Evolutionary conservation across 169 alveolate genomes (phyloP).

Genomic region (Plasmodium relictum): DNA sequence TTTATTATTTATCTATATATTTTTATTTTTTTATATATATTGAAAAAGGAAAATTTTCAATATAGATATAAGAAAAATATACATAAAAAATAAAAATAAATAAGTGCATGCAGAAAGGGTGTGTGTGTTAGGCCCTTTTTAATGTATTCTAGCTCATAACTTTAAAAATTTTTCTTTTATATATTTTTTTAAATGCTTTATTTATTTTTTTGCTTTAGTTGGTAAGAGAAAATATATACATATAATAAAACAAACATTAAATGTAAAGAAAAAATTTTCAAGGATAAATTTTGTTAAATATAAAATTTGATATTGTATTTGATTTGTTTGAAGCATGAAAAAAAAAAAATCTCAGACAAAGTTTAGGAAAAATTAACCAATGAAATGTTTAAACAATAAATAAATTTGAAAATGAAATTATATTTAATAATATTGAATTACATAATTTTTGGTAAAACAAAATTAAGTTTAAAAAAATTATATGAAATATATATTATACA

Average conservation of each 20-base stretch:
- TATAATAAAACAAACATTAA: not conserved
- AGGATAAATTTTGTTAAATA: constrained; percentile 3
- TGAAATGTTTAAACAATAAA: constrained; percentile 32
- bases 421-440: constrained; percentile 34
- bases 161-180: not conserved
- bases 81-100: not conserved
- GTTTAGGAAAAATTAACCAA: constrained; percentile 9
- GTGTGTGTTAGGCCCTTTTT: constrained; percentile 16
- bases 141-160: constrained; percentile 20
- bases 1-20: not conserved
- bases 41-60: not conserved
- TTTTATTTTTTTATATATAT: not conserved
- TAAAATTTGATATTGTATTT: not conserved
- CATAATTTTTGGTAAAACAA: constrained; percentile 60
- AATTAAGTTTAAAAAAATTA: not conserved
- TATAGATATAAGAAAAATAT: constrained; percentile 5
- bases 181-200: constrained; percentile 2
- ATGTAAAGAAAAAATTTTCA: constrained; percentile 1
- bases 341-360: constrained; percentile 27
- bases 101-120: constrained; percentile 23
- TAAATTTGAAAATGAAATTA: constrained; percentile 53
- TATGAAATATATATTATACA: not conserved
- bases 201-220: not conserved
- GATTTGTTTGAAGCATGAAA: constrained; percentile 31
- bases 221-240: not conserved